Evolutionary conservation across 1,139 yeast genomes (phyloP).

Genomic region (Spathaspora sp.): DNA sequence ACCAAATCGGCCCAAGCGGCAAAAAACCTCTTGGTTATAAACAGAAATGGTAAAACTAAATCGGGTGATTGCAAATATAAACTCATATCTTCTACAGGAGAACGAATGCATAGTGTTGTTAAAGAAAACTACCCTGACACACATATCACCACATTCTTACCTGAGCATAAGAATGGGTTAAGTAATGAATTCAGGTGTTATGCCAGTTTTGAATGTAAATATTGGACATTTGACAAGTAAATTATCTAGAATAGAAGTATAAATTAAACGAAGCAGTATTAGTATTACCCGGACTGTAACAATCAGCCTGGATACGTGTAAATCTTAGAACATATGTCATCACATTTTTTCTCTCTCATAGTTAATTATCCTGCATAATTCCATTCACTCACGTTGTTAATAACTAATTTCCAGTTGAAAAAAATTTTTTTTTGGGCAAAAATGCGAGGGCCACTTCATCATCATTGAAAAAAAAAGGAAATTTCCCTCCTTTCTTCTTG

Average conservation of each 20-base stretch:
- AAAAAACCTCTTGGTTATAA: conserved; percentile 50
- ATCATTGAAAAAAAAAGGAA: not conserved
- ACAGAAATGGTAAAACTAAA: conserved; percentile 34
- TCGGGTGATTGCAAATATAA: conserved; percentile 47
- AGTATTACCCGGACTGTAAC: conserved; percentile 4
- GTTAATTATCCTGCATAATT: not conserved
- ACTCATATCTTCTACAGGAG: conserved; percentile 80
- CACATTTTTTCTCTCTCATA: not conserved
- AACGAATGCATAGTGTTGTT: conserved; percentile 71
- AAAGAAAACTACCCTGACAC: conserved; percentile 63
- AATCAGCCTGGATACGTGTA: not conserved
- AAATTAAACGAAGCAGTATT: not conserved
- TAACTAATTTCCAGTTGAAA: not conserved
- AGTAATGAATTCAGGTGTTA: conserved; percentile 88
- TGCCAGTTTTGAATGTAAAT: conserved; percentile 61
- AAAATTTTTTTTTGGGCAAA: not conserved
- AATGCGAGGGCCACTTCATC: not conserved
- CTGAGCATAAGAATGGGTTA: conserved; percentile 81
- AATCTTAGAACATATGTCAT: not conserved
- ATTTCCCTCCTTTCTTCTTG: conserved; percentile 2
- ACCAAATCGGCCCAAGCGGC: conserved; percentile 72
- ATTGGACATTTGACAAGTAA: conserved; percentile 30
- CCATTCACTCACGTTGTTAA: not conserved
- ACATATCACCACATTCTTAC: conserved; percentile 61
- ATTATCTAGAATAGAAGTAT: not conserved